phyloP scores from a whole-genome alignment of 2,329 filamentous ascomycete genomes.

The Fragosphaeria purpurea region DNA sequence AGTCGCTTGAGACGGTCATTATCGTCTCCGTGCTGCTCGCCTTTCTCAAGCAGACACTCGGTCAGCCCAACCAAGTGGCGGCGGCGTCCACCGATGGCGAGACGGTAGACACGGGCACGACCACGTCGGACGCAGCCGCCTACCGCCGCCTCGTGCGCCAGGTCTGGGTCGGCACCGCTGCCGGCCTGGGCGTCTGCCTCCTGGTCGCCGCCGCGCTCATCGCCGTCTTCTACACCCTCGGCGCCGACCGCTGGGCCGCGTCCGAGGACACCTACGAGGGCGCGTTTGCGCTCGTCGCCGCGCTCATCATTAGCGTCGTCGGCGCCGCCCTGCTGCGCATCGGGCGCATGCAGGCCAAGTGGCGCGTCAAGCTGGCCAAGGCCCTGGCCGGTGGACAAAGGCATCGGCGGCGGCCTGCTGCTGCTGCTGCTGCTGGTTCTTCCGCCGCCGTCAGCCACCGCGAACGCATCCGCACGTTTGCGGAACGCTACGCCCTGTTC shows the following conservation, averaged over 20 bases:
- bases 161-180: slow-evolving; percentile 51
- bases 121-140: slow-evolving; percentile 79
- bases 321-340: slow-evolving; percentile 62
- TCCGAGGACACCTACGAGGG: slow-evolving; percentile 66
- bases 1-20: slow-evolving; percentile 70
- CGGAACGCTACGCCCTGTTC: slow-evolving; percentile 68
- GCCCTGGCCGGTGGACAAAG: slow-evolving; percentile 40
- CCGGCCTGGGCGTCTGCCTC: slow-evolving; percentile 55
- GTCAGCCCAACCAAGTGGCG: slow-evolving; percentile 51
- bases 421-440: no score
- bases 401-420: slow-evolving; percentile 23
- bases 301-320: slow-evolving; percentile 61
- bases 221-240: slow-evolving; percentile 61
- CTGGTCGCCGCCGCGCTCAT: slow-evolving; percentile 58
- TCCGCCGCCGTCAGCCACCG: neutral
- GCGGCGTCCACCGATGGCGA: slow-evolving; percentile 33
- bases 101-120: slow-evolving; percentile 22
- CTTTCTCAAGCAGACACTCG: slow-evolving; percentile 66
- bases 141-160: slow-evolving; percentile 42
- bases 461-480: slow-evolving; percentile 43
- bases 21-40: slow-evolving; percentile 75
- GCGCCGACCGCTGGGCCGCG: slow-evolving; percentile 47
- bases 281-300: slow-evolving; percentile 55
- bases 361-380: slow-evolving; percentile 60
- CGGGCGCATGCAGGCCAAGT: slow-evolving; percentile 66